These are phyloP conservation scores for Zanthoxylum bungeanum DNA, from an alignment of 345 rosid species.

Conservation along the genomic window DNA sequence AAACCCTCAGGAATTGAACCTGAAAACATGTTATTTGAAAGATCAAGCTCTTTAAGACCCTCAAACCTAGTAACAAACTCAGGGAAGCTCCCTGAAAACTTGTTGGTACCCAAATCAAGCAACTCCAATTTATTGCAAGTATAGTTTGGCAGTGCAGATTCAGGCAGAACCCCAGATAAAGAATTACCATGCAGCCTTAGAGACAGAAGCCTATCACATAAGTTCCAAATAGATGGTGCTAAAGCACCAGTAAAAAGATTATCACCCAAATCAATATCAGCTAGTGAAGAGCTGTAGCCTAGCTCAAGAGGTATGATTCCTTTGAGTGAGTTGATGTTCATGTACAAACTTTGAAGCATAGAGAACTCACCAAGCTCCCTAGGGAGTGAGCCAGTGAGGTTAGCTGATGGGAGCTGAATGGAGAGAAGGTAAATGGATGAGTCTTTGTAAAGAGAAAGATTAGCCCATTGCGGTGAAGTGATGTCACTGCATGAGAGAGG, in stretches of 20 bases:
- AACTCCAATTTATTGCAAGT: slow-evolving; percentile 60
- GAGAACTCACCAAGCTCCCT: slow-evolving; percentile 89
- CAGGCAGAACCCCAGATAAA: slow-evolving; percentile 63
- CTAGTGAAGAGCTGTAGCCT: slow-evolving; percentile 79
- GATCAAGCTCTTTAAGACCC: slow-evolving; percentile 74
- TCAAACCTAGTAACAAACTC: slow-evolving; percentile 60
- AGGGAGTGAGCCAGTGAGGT: slow-evolving; percentile 87
- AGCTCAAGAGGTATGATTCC: slow-evolving; percentile 91
- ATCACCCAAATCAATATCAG: slow-evolving; percentile 72
- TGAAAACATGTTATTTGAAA: slow-evolving; percentile 62
- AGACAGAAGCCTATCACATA: slow-evolving; percentile 74
- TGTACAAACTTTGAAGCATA: slow-evolving; percentile 77
- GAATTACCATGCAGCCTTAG: slow-evolving; percentile 66
- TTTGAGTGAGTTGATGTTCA: slow-evolving; percentile 70
- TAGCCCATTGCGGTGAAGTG: slow-evolving; percentile 70
- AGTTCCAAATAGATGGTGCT: slow-evolving; percentile 88
- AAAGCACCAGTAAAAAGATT: slow-evolving; percentile 62
- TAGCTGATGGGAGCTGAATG: slow-evolving; percentile 92
- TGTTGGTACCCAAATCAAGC: slow-evolving; percentile 82
- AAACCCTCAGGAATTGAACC: slow-evolving; percentile 72
- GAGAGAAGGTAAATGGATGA: slow-evolving; percentile 77
- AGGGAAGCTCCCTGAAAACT: slow-evolving; percentile 79
- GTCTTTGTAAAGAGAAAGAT: slow-evolving; percentile 60
- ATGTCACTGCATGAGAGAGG: slow-evolving; percentile 55
- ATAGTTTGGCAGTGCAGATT: slow-evolving; percentile 79